Evolutionary conservation across 1,139 yeast genomes (phyloP), one percentile per base, ranked within the genome.

Genomic region (Yamadazyma spencermartinsiae): DNA sequence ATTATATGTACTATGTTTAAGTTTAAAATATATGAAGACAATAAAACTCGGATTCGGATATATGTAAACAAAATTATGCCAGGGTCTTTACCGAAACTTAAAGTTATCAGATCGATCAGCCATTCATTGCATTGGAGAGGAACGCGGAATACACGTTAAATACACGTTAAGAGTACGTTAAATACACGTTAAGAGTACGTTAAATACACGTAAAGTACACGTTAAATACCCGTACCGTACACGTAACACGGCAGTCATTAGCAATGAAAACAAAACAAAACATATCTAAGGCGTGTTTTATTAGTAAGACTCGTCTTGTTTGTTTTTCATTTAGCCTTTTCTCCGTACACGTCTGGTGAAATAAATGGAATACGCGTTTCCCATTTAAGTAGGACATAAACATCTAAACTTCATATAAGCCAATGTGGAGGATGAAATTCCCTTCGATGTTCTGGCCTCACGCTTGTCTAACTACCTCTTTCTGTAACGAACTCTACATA

Each of bases 271-370:
- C n/a, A n/a, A n/a, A n/a, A n/a, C n/a, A n/a, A n/a, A n/a, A n/a
- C n/a, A n/a, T n/a, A n/a, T n/a, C 23, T 20, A 7, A 20, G 23
- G 23, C 29, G 14, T 26, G 4, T 12, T 12, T 12, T 10, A 13
- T 4, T 10, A 14, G 8, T 13, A 5, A 13, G n/a, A 14, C 29
- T 8, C 21, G 15, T 10, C 17, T 28, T 28, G 31, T 28, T 28
- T 28, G 13, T 27, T 29, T 25, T 8, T 20, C n/a, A n/a, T n/a
- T n/a, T 26, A 12, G 15, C 16, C 16, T 10, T 31, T 21, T 14
- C 23, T 13, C 35, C 25, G 34, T 23, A 32, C 35, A 32, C 35
- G 35, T 33, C 35, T 33, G 16, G 12, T n/a, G n/a, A n/a, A n/a
- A n/a, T 31, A 18, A 19, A 31, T 20, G 33, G 25, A 16, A 31